Conservation (phyloP, 1,284 basidiomycete species). For the Cystobasidium slooffiae region DNA sequence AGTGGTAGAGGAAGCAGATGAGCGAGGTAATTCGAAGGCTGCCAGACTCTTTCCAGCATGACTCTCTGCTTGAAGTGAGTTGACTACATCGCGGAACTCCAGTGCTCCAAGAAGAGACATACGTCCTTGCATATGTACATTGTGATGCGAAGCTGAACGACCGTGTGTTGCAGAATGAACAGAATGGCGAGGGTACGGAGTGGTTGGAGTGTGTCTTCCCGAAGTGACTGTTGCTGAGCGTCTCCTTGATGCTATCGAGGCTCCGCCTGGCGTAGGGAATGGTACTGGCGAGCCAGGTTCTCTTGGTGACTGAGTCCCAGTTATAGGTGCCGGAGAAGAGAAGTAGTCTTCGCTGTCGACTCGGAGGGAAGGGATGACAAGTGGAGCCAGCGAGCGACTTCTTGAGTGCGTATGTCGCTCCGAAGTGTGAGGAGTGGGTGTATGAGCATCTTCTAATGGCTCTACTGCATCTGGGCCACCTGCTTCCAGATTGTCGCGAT, state of each 20-base stretch:
- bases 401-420: not conserved
- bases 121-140: conserved; percentile 42
- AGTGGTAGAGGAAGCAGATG: conserved; percentile 10
- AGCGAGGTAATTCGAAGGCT: conserved; percentile 27
- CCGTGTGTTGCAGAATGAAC: conserved; percentile 21
- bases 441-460: not conserved
- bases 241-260: not conserved
- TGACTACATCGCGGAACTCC: conserved; percentile 88
- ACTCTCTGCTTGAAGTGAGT: conserved; percentile 67
- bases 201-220: conserved; percentile 22
- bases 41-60: conserved; percentile 37
- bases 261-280: conserved; percentile 1
- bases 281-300: conserved; percentile 4
- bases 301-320: conserved; percentile 12
- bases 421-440: not conserved
- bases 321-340: conserved; percentile 27
- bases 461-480: conserved; percentile 10
- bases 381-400: conserved; percentile 15
- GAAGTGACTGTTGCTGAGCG: conserved; percentile 35
- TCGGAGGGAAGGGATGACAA: conserved; percentile 7
- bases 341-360: conserved; percentile 14
- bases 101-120: conserved; percentile 84
- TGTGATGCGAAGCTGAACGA: conserved; percentile 30
- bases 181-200: conserved; percentile 13
- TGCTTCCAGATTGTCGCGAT: conserved; percentile 6